Evolutionary conservation across 1,139 yeast genomes (phyloP), one percentile per base, ranked within the genome.

Genomic region (Magnusiomyces paraingens): DNA sequence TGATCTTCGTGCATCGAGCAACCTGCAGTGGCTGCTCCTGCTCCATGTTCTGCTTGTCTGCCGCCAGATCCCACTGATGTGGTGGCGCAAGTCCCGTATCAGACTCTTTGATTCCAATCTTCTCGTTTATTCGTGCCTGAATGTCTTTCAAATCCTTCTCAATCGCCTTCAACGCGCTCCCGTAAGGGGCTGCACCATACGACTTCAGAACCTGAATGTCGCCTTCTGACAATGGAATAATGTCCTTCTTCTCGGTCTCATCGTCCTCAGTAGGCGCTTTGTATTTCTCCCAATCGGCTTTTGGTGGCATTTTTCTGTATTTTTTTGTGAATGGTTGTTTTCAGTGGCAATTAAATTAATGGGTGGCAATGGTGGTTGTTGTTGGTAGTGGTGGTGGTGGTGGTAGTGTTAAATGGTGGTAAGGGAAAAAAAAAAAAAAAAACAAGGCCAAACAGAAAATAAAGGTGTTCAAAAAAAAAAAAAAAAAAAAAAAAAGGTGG

Each of bases 11-110:
- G 74, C 99, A 93, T 69, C 99, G 80, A 18, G 99, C 99, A 52
- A 94, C 99, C 71, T 93, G 99, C 61, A 93, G 76, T 42, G 99
- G 96, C 66, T 89, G 97, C 69, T 93, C 98, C 69, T 86, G 93
- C 57, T 84, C 79, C 84, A 91, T 83, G 66, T 96, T 78, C 70
- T 89, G 96, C 70, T 88, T 87, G 71, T 93, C 99, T 21, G 98
- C 98, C 78, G 84, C 83, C 50, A 93, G 88, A 74, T 93, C 99
- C 99, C 99, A 93, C 62, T 91, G 74, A 67, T 89, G 95, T 4
- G 97, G 96, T 50, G 95, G 91, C 21, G 97, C 90, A 59, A 93
- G 77, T 17, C 99, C 99, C 0, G 98, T 91, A 69, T 93, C 98
- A 65, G 94, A 84, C 71, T 90, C 98, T 69, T 89, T 89, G 64